Conservation (phyloP, 176 grass and related monocot species). For the Carex scoparia region DNA sequence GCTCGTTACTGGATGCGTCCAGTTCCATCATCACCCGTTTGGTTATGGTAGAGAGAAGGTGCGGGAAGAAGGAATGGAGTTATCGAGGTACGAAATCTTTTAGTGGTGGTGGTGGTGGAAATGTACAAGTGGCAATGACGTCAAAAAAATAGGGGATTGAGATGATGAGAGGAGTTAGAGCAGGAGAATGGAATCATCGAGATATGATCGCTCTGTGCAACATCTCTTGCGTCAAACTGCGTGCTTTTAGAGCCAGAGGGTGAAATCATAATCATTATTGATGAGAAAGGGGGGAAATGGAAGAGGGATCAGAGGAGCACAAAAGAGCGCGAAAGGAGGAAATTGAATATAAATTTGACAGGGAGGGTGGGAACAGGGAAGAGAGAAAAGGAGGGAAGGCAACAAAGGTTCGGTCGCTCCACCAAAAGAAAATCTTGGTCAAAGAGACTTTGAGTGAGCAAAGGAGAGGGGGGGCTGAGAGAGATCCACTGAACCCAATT, state of each 20-base stretch:
- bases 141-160: background rate
- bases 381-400: no score
- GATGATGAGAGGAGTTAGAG: background rate
- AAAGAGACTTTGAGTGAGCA: background rate
- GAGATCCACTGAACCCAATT: background rate
- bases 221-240: background rate
- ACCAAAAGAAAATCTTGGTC: background rate
- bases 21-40: conserved; percentile 73
- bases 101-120: background rate
- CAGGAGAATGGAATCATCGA: conserved; percentile 38
- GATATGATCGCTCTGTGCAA: conserved; percentile 10
- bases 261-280: conserved; percentile 17
- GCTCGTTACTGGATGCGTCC: conserved; percentile 48
- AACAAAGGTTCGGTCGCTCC: no score
- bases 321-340: background rate
- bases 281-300: conserved; percentile 13
- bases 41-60: background rate
- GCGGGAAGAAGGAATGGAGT: background rate
- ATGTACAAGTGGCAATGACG: background rate
- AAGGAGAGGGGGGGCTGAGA: background rate
- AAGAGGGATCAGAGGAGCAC: background rate
- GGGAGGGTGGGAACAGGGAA: no score
- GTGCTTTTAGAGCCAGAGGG: conserved; percentile 29
- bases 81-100: conserved; percentile 41
- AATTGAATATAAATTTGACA: no score